Evolutionary conservation across 352 stramenopile species (phyloP).

Genomic region (Phytophthora vignae): DNA sequence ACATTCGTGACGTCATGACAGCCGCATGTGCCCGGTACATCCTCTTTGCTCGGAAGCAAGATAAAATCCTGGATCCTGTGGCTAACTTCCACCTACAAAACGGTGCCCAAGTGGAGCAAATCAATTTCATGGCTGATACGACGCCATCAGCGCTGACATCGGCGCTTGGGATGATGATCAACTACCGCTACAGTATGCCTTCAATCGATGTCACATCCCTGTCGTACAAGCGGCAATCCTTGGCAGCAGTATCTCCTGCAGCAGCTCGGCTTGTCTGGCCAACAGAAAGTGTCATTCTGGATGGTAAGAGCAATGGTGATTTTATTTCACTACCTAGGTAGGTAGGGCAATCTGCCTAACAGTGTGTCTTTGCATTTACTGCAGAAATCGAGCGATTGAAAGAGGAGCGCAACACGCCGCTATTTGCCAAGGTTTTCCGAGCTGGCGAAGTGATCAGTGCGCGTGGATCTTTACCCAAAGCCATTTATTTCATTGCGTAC

Average conservation of each 20-base stretch:
- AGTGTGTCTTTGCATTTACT: background rate
- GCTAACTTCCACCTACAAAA: conserved; percentile 90
- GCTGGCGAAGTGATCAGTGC: conserved; percentile 72
- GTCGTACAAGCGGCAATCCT: conserved; percentile 82
- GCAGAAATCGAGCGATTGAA: conserved; percentile 47
- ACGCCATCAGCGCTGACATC: conserved; percentile 52
- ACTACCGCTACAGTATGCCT: conserved; percentile 90
- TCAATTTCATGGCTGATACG: conserved; percentile 84
- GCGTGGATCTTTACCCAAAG: conserved; percentile 67
- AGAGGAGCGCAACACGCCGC: conserved; percentile 71
- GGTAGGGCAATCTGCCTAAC: conserved; percentile 4
- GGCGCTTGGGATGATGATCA: conserved; percentile 86
- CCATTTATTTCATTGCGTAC: conserved; percentile 87
- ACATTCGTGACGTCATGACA: conserved; percentile 61
- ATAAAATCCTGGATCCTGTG: conserved; percentile 86
- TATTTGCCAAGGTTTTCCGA: conserved; percentile 77
- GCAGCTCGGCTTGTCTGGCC: conserved; percentile 69
- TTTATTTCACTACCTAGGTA: conserved; percentile 1
- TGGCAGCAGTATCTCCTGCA: conserved; percentile 66
- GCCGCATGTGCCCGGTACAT: conserved; percentile 77
- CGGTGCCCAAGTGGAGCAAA: conserved; percentile 84
- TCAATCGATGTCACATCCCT: conserved; percentile 79
- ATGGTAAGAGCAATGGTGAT: conserved; percentile 49
- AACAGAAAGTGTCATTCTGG: conserved; percentile 58
- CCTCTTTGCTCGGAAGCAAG: conserved; percentile 77